Evolutionary conservation across 208 protist genomes (phyloP).

Genomic region (Trypanosoma melophagium): DNA sequence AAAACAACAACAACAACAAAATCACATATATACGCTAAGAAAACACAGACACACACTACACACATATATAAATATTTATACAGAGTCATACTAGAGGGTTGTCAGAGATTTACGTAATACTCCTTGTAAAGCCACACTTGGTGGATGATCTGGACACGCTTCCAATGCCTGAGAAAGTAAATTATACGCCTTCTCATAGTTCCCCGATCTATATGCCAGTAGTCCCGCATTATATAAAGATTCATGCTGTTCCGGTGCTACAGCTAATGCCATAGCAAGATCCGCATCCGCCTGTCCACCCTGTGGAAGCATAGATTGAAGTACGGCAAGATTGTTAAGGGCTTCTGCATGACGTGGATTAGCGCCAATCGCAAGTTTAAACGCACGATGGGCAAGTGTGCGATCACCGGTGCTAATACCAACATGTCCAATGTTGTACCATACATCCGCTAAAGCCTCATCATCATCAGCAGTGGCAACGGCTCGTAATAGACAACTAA

Average conservation of each 20-base stretch:
- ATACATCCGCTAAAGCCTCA: constrained; percentile 82
- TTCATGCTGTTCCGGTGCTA: constrained; percentile 82
- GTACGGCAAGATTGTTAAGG: constrained; percentile 94
- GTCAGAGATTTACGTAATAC: constrained; percentile 61
- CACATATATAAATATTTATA: neutral
- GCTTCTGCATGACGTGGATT: constrained; percentile 91
- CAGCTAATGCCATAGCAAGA: constrained; percentile 72
- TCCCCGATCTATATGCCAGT: constrained; percentile 62
- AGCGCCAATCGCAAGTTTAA: constrained; percentile 86
- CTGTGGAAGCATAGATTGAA: constrained; percentile 63
- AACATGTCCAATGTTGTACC: constrained; percentile 96
- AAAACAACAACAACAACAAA: too few species aligned
- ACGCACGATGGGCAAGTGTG: constrained; percentile 88
- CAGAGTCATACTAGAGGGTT: constrained; percentile 36
- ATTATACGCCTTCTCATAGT: constrained; percentile 81
- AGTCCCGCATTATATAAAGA: constrained; percentile 92
- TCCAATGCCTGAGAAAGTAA: constrained; percentile 66
- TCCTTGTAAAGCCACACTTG: constrained; percentile 62
- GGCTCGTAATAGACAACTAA: constrained; percentile 91
- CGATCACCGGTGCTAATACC: constrained; percentile 92
- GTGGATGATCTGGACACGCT: constrained; percentile 79
- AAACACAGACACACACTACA: neutral
- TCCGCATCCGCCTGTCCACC: constrained; percentile 60
- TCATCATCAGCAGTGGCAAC: constrained; percentile 72
- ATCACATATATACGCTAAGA: too few species aligned